Evolutionary conservation across 805 yeast species (phyloP).

Genomic region (Sugiyamaella americana): DNA sequence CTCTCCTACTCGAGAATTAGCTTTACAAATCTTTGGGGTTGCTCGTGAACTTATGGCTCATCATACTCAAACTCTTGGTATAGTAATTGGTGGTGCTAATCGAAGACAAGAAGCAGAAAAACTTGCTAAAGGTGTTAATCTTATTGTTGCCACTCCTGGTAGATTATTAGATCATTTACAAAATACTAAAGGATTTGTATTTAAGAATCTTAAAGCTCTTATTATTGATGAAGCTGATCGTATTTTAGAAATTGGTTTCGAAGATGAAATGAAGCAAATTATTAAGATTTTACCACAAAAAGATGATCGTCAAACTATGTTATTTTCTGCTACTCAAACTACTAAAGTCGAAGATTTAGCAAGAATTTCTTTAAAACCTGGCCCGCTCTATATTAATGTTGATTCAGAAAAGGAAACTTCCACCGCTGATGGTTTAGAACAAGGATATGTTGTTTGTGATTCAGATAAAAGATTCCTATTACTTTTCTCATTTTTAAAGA

Average conservation of each 20-base stretch:
- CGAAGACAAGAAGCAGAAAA: constrained; percentile 97
- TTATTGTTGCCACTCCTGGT: constrained; percentile 96
- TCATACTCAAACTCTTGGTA: constrained; percentile 91
- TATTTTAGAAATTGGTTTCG: constrained; percentile 95
- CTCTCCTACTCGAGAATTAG: constrained; percentile 96
- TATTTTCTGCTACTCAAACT: constrained; percentile 98
- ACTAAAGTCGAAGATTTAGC: constrained; percentile 98
- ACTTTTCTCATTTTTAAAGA: constrained; percentile 85
- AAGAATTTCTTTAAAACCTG: constrained; percentile 87
- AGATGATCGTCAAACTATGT: constrained; percentile 91
- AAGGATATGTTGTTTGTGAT: constrained; percentile 97
- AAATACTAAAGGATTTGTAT: constrained; percentile 88
- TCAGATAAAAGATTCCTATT: constrained; percentile 89
- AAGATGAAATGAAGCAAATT: constrained; percentile 97
- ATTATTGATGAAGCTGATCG: constrained; percentile 98
- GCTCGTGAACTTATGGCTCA: constrained; percentile 88
- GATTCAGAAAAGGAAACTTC: constrained; percentile 77
- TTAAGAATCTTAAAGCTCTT: constrained; percentile 88
- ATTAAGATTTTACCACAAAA: constrained; percentile 79
- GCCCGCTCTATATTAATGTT: constrained; percentile 90
- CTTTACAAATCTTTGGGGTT: constrained; percentile 95
- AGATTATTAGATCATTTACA: constrained; percentile 93
- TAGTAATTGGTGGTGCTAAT: constrained; percentile 97
- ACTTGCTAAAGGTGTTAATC: constrained; percentile 85
- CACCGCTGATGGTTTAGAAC: constrained; percentile 95